Evolutionary conservation across 2,329 filamentous ascomycete genomes (phyloP), one percentile per base, ranked within the genome.

Genomic region (Stachybotrys chlorohalonatus): DNA sequence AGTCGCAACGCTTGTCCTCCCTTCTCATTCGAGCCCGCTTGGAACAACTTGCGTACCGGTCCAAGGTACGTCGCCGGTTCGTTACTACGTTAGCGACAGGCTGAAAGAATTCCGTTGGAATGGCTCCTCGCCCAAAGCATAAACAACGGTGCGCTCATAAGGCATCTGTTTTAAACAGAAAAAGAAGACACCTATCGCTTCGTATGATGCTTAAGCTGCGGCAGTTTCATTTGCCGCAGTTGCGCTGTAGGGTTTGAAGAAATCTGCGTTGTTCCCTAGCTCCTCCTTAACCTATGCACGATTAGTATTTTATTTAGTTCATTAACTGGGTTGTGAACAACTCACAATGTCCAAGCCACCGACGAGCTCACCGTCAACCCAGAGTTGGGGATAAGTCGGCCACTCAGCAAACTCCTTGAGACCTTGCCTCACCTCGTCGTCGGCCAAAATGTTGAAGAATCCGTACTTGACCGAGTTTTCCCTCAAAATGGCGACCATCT

Each of bases 381-480:
- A 99, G 58, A 99, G 75, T 72, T 99, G 94, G 17, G 94, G 94
- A 73, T 90, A 99, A 0, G 94, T 99, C 9, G 94, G 94, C 94
- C 94, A 99, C 58, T 97, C 94, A n/a, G 91, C 91, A 70, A 85
- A 97, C 73, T 94, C 90, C 80, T 99, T 99, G 66, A 99, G 75
- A 1, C 94, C 94, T 74, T 97, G 93, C 57, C 94, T 82, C 51
- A 99, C 94, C 71, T 97, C 93, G 66, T 99, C 93, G 69, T 99
- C 94, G 59, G 94, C 94, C 63, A 99, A 74, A 60, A 99, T 99
- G 69, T 99, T 97, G 79, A 99, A 99, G 78, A 99, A 99, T 17
- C 94, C 94, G 70, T 97, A 99, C 69, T 95, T 90, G 57, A 99
- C 88, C 52, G 87, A 87, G 67, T 90, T 86, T 73, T 97, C 93